Conservation (phyloP, 768 basidiomycete species). For the Coprinopsis cinerea region DNA sequence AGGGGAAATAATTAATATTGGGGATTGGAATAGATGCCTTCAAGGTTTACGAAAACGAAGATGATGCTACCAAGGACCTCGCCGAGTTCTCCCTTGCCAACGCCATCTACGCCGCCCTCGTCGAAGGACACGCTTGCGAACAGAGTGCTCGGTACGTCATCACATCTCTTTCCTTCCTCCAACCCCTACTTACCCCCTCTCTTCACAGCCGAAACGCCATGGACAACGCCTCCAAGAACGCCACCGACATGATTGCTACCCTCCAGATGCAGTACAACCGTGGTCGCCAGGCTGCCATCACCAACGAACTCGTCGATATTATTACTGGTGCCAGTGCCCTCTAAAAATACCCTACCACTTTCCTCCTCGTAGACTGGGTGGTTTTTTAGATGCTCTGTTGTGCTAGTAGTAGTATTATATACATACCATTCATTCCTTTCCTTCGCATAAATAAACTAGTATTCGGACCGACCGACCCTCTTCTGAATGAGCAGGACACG, state of each 20-base stretch:
- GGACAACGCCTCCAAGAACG: slow-evolving; percentile 99
- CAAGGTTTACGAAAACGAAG: slow-evolving; percentile 96
- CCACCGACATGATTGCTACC: slow-evolving; percentile 82
- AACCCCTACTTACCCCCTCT: slow-evolving; percentile 3
- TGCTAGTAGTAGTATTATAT: too few species aligned
- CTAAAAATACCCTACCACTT: slow-evolving; percentile 20
- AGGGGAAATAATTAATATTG: too few species aligned
- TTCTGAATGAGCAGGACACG: neutral
- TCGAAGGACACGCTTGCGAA: slow-evolving; percentile 95
- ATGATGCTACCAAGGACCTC: slow-evolving; percentile 89
- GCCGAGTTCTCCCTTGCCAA: slow-evolving; percentile 96
- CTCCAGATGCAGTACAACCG: slow-evolving; percentile 96
- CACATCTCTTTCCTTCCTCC: neutral
- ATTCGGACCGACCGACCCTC: neutral
- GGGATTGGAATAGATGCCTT: slow-evolving; percentile 91
- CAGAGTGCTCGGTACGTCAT: slow-evolving; percentile 72
- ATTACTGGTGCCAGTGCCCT: slow-evolving; percentile 68
- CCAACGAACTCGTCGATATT: slow-evolving; percentile 90
- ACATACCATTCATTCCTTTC: neutral
- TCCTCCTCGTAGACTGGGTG: too few species aligned
- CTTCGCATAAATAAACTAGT: neutral
- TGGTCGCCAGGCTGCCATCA: slow-evolving; percentile 97
- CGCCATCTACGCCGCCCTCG: slow-evolving; percentile 89
- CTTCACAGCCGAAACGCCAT: slow-evolving; percentile 84
- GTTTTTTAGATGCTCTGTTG: too few species aligned